Conservation (phyloP, 108 stramenopile genomes). For the Licmophora abbreviata region DNA sequence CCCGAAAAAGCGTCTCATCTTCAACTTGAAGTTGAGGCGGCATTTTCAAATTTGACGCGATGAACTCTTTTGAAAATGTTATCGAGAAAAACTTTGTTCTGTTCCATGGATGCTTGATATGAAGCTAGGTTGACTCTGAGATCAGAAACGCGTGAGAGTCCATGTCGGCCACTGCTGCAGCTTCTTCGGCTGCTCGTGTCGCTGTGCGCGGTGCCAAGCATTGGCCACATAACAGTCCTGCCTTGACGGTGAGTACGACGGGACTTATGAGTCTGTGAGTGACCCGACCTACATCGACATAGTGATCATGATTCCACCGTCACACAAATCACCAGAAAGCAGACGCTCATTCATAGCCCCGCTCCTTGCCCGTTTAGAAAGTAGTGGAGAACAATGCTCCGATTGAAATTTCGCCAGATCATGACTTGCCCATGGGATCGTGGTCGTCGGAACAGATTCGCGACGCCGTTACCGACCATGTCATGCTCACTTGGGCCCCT, state of each 20-base stretch:
- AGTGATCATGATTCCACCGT: not conserved
- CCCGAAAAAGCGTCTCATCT: no score
- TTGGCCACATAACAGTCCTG: slow-evolving; percentile 27
- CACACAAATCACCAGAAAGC: not conserved
- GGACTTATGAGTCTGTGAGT: not conserved
- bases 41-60: no score
- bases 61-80: no score
- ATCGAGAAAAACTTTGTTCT: no score
- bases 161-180: slow-evolving; percentile 13
- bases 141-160: no score
- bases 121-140: no score
- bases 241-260: slow-evolving; percentile 15
- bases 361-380: slow-evolving; percentile 3
- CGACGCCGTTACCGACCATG: slow-evolving; percentile 9
- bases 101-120: no score
- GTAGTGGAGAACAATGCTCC: slow-evolving; percentile 16
- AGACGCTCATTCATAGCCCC: not conserved
- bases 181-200: not conserved
- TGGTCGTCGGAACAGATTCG: slow-evolving; percentile 27
- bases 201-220: slow-evolving; percentile 10
- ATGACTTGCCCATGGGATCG: slow-evolving; percentile 24
- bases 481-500: slow-evolving; percentile 43
- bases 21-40: no score
- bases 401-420: slow-evolving; percentile 10
- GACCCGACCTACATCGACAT: no score